Evolutionary conservation across 805 yeast species (phyloP), one percentile per base, ranked within the genome.

Genomic region (Starmera caribaea): DNA sequence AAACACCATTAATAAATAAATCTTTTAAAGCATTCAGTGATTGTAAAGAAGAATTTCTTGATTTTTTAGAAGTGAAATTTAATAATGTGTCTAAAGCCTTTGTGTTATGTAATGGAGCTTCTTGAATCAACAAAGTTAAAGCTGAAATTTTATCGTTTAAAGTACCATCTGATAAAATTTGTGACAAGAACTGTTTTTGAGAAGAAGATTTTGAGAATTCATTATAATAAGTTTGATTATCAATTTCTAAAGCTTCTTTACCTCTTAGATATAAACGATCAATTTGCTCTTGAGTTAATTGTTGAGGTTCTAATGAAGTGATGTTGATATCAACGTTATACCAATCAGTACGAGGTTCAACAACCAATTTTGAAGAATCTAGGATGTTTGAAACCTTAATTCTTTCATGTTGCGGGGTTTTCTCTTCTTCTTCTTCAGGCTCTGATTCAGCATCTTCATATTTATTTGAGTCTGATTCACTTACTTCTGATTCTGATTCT

Each of bases 61-160:
- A 81, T 64, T 92, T 92, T 66, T 90, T 88, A 50, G 79, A 81
- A 61, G 96, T 86, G 65, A 81, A 84, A 5, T 76, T 71, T 45
- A 84, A 57, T 46, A 92, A 63, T 31, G 81, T 81, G 47, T 86
- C 95, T 41, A 92, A 67, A 0, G 96, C 86, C 57, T 86, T 84
- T 38, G 80, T 55, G 50, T 90, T 84, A 57, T 92, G 97, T 40
- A 88, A 58, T 7, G 98, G 98, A 3, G 97, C 89, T 64, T 92
- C 97, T 58, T 92, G 97, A 36, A 89, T 75, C 56, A 92, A 68
- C 56, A 92, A 74, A 1, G 98, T 90, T 55, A 92, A 71, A 0
- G 98, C 96, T 36, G 96, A 85, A 40, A 92, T 84, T 64, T 92
- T 88, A 80, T 92, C 98, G 51, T 79, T 81, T 51, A 90, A 70